Percentiles rank a stretch among this genome's conserved stretches.
Conservation (phyloP, 768 basidiomycete species). For the Suillus discolor region DNA sequence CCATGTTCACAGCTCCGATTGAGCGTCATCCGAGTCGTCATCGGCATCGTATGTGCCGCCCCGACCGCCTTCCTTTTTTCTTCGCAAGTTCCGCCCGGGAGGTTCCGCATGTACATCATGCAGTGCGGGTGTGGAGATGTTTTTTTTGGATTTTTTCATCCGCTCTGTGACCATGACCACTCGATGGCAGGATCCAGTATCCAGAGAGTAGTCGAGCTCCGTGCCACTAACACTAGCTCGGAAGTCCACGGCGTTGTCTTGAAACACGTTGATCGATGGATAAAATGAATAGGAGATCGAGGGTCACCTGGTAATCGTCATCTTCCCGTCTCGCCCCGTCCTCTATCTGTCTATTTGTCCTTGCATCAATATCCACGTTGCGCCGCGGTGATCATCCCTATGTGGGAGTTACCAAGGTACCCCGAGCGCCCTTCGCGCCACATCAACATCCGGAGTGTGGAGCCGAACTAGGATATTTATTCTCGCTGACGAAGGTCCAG, state of each 20-base stretch:
- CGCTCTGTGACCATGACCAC: background rate
- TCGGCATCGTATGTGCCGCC: background rate
- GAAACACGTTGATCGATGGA: background rate
- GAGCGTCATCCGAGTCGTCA: background rate
- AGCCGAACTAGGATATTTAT: background rate
- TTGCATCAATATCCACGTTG: background rate
- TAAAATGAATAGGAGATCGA: background rate
- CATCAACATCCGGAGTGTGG: background rate
- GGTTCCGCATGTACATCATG: background rate
- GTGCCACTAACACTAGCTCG: background rate
- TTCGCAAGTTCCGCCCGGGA: background rate
- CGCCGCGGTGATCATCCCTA: background rate
- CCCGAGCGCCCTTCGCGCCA: background rate
- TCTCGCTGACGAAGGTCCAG: background rate
- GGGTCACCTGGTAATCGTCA: background rate
- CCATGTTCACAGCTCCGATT: background rate
- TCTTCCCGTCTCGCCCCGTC: background rate
- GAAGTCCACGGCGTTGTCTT: background rate
- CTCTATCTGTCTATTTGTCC: background rate
- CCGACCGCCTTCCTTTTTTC: background rate
- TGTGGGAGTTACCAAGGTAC: background rate
- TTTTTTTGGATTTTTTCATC: background rate
- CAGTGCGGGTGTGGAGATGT: background rate
- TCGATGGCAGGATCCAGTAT: background rate
- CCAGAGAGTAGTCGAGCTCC: background rate